Base-by-base conservation (phyloP, 1,284 basidiomycete genomes). In the Termitomyces sp. region DNA sequence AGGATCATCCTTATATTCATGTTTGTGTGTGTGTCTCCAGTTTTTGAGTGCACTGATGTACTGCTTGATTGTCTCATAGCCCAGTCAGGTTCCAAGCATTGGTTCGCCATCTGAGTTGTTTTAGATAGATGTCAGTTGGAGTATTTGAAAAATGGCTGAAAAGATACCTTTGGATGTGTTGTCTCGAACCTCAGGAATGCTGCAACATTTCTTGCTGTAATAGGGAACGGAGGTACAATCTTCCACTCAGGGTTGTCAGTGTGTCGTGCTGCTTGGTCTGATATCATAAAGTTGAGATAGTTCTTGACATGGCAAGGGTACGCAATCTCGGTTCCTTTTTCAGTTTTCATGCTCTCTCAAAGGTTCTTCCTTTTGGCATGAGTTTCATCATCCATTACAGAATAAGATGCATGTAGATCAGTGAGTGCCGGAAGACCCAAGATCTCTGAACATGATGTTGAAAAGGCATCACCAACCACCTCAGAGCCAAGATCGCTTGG, bases 11-110 rank as follows among this genome's bases (percentile, higher is more conserved):
- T 18, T 18, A 18, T 52, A 52, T 4, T 41, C 14, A 14, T 39
- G 28, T 28, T 52, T 26, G 35, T 47, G 37, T 11, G 16, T 24
- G 31, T 19, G 24, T 10, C 30, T 28, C 24, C 43, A 33, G 39
- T 46, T 19, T 45, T 52, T 37, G 6, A 52, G 44, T 33, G 50
- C 50, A 41, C 37, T 46, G 31, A 52, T 42, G 31, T 16, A 39
- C 18, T 52, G 50, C 45, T 52, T 52, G 18, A 52, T 46, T 3
- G 30, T n/a, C 10, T 33, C 18, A 16, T 19, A 9, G 13, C 50
- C 39, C 2, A 52, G 24, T n/a, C 26, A 11, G 11, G 44, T 41
- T 5, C 37, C 50, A n/a, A 34, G 16, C 3, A 52, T 9, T 3
- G 9, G 9, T 50, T 28, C 26, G 13, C 46, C 46, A n/a, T 43